Percentiles rank a stretch among this genome's conserved stretches.
Conservation (phyloP, 2,329 filamentous ascomycete genomes). For the Diaporthe citrichinensis region DNA sequence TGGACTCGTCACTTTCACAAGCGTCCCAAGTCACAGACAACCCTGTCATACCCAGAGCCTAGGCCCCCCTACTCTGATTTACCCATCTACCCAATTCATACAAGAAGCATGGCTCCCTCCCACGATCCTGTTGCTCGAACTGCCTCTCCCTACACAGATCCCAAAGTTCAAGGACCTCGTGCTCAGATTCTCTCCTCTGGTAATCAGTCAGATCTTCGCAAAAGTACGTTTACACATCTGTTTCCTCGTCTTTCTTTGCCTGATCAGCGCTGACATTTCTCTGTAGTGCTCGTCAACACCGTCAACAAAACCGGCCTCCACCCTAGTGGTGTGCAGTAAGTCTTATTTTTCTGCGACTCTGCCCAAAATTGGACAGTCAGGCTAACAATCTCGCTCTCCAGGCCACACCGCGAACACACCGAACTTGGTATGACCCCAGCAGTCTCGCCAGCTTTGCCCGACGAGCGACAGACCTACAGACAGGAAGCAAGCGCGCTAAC, state of each 20-base stretch:
- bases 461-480: no score
- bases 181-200: constrained; percentile 56
- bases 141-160: constrained; percentile 61
- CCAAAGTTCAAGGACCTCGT: constrained; percentile 59
- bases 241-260: constrained; percentile 34
- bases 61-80: constrained; percentile 42
- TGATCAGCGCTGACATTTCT: constrained; percentile 30
- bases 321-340: constrained; percentile 90
- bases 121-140: constrained; percentile 58
- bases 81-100: constrained; percentile 44
- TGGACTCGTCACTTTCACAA: constrained; percentile 50
- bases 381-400: constrained; percentile 52
- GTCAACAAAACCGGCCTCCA: constrained; percentile 95
- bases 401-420: constrained; percentile 89
- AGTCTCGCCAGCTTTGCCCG: not conserved
- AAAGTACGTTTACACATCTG: constrained; percentile 50
- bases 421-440: constrained; percentile 75
- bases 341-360: constrained; percentile 47
- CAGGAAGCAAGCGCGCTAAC: constrained; percentile 4
- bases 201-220: constrained; percentile 45
- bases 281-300: constrained; percentile 67
- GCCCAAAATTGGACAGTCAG: not conserved
- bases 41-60: constrained; percentile 49
- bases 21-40: constrained; percentile 48
- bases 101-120: constrained; percentile 49